A percentile compares a stretch with the other conserved stretches of the same genome.
phyloP scores from a whole-genome alignment of 2,329 filamentous ascomycete species.

The Alternaria conjuncta region DNA sequence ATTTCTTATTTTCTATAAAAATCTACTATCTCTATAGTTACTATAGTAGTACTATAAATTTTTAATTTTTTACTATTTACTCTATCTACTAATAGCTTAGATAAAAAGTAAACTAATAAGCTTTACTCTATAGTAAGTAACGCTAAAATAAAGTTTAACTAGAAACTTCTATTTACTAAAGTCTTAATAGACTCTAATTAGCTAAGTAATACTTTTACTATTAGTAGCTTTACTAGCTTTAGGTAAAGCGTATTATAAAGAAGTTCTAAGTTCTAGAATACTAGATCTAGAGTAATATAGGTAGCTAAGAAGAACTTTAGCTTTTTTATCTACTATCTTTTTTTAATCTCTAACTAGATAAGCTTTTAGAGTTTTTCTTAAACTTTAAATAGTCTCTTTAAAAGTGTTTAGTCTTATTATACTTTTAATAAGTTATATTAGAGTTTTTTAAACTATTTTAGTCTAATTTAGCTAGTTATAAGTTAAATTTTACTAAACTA shows the following conservation, averaged over 20 bases:
- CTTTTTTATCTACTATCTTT: not conserved
- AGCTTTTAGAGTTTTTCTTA: not conserved
- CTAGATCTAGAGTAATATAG: too few relatives aligned
- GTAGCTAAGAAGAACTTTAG: not conserved
- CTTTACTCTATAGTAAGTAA: not conserved
- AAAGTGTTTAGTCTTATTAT: not conserved
- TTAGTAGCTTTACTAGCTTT: not conserved
- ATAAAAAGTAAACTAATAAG: not conserved
- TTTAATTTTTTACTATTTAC: too few relatives aligned
- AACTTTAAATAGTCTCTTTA: not conserved
- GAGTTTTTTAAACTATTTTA: not conserved
- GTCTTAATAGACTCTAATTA: not conserved
- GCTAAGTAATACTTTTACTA: not conserved
- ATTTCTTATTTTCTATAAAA: not conserved
- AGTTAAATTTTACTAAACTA: too few relatives aligned
- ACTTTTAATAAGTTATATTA: not conserved
- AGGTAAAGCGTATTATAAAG: not conserved
- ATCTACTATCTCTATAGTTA: not conserved
- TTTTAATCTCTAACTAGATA: not conserved
- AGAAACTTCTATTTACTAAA: not conserved
- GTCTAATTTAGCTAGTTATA: not conserved
- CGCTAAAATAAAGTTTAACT: not conserved
- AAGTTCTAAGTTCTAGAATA: not conserved
- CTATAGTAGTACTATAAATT: not conserved
- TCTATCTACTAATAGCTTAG: not conserved